phyloP scores from a whole-genome alignment of 2,329 filamentous ascomycete genomes.

The Dendrostoma leiphaemia region DNA sequence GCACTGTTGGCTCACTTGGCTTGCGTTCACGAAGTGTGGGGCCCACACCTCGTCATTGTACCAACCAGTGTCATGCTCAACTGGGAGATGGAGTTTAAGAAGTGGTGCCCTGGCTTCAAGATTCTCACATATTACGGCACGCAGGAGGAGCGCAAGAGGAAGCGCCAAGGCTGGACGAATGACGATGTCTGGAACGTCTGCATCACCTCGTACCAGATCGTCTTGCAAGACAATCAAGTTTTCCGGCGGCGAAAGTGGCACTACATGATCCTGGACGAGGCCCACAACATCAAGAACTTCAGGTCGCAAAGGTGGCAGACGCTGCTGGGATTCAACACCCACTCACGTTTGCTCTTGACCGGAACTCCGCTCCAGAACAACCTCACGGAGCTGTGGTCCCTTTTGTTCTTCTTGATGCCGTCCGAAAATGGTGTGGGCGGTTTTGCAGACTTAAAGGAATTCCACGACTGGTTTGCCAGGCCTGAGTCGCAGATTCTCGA shows the following conservation, averaged over 20 bases:
- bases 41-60: slow-evolving; percentile 91
- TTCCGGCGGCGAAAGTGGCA: slow-evolving; percentile 94
- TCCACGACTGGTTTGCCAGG: slow-evolving; percentile 92
- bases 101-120: slow-evolving; percentile 97
- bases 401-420: slow-evolving; percentile 95
- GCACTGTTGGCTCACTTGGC: slow-evolving; percentile 89
- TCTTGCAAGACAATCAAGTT: slow-evolving; percentile 88
- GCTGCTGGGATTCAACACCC: slow-evolving; percentile 88
- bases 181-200: slow-evolving; percentile 95
- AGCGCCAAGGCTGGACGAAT: slow-evolving; percentile 90
- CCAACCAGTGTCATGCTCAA: slow-evolving; percentile 98
- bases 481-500: slow-evolving; percentile 96
- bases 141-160: slow-evolving; percentile 86
- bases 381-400: slow-evolving; percentile 91
- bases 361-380: slow-evolving; percentile 97
- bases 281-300: slow-evolving; percentile 99
- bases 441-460: slow-evolving; percentile 93
- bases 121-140: slow-evolving; percentile 96
- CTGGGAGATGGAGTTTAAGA: slow-evolving; percentile 99
- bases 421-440: slow-evolving; percentile 83
- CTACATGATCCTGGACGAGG: slow-evolving; percentile 97
- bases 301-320: slow-evolving; percentile 97
- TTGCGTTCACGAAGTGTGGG: slow-evolving; percentile 88
- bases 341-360: slow-evolving; percentile 81
- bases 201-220: slow-evolving; percentile 96